Conservation (phyloP, 768 basidiomycete genomes). For the Naganishia friedmannii region DNA sequence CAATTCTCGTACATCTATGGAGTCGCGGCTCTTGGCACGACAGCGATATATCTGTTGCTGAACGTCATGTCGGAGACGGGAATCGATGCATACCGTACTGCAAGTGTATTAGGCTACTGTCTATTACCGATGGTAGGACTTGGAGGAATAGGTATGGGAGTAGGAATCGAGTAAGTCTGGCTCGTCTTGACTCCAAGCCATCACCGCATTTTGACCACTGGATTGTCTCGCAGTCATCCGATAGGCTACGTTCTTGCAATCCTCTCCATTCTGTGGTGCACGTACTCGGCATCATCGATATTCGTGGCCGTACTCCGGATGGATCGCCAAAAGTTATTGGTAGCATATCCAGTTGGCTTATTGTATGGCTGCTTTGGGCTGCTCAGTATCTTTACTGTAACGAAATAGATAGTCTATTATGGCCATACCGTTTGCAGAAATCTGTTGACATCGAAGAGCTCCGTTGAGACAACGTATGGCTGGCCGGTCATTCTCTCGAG, state of each 20-base stretch:
- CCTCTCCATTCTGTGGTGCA: slow-evolving; percentile 90
- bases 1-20: slow-evolving; percentile 99
- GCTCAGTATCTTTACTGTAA: slow-evolving; percentile 78
- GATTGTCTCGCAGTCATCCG: slow-evolving; percentile 60
- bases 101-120: slow-evolving; percentile 94
- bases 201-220: background rate
- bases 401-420: slow-evolving; percentile 27
- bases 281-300: slow-evolving; percentile 89
- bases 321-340: slow-evolving; percentile 89
- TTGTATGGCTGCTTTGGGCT: slow-evolving; percentile 92
- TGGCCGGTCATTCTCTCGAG: background rate
- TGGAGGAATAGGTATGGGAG: slow-evolving; percentile 78
- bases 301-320: slow-evolving; percentile 93
- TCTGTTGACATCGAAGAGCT: no score
- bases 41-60: slow-evolving; percentile 86
- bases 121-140: slow-evolving; percentile 94
- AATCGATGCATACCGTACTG: slow-evolving; percentile 87
- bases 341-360: slow-evolving; percentile 92
- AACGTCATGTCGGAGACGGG: slow-evolving; percentile 94
- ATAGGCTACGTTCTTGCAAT: slow-evolving; percentile 80
- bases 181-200: slow-evolving; percentile 20
- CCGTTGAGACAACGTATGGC: no score
- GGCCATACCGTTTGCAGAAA: background rate
- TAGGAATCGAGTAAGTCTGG: slow-evolving; percentile 74
- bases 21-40: slow-evolving; percentile 88